These are phyloP conservation scores for Claviceps africana DNA, from an alignment of 2,329 filamentous ascomycete species.

Conservation along the genomic window DNA sequence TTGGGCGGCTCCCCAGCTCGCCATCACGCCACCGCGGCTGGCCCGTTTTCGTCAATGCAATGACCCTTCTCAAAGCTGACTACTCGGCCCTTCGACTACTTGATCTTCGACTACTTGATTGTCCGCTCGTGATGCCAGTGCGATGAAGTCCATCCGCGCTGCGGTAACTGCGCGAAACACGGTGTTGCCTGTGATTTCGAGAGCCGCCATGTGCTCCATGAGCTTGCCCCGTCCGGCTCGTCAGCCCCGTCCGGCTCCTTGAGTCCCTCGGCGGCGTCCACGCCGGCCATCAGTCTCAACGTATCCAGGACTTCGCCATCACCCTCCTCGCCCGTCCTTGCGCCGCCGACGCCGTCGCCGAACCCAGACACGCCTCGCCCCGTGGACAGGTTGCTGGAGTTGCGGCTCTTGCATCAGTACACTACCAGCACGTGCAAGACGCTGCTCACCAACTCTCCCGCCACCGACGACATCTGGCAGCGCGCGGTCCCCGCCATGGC, in stretches of 20 bases:
- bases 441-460: constrained; percentile 37
- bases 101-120: not conserved
- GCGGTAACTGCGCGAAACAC: constrained; percentile 53
- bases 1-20: not conserved
- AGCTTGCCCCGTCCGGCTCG: constrained; percentile 24
- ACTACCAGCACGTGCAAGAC: constrained; percentile 47
- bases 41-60: not conserved
- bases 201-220: constrained; percentile 31
- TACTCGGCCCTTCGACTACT: not conserved
- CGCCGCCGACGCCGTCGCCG: constrained; percentile 9
- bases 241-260: constrained; percentile 15
- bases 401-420: constrained; percentile 51
- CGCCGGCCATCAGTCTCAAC: constrained; percentile 1
- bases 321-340: constrained; percentile 11
- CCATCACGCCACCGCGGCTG: not conserved
- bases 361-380: constrained; percentile 19
- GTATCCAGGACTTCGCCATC: constrained; percentile 10
- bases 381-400: constrained; percentile 39
- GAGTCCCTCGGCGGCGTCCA: constrained; percentile 9
- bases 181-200: constrained; percentile 54
- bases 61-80: not conserved
- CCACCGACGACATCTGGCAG: constrained; percentile 44
- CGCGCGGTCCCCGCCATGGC: constrained; percentile 46
- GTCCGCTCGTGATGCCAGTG: constrained; percentile 27
- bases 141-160: constrained; percentile 51